These are phyloP conservation scores for Corylus heterophylla DNA, from an alignment of 306 rosid genomes.

Conservation along the genomic window DNA sequence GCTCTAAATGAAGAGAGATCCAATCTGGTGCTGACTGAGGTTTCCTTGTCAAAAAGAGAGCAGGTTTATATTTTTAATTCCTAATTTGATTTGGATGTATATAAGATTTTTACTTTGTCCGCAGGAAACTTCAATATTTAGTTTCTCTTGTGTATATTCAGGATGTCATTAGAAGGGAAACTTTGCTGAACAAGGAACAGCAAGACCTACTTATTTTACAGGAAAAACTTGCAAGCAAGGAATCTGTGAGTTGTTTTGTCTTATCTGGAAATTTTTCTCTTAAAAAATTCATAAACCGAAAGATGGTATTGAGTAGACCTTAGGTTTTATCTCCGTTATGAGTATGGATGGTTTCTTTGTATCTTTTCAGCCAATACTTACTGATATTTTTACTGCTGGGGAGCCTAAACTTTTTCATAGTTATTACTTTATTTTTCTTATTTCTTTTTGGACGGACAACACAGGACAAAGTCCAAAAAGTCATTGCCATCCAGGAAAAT, in stretches of 20 bases:
- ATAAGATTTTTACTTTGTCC: conserved; percentile 17
- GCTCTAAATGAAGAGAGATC: conserved; percentile 62
- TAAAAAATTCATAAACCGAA: not conserved
- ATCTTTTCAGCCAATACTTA: not conserved
- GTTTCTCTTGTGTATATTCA: conserved; percentile 34
- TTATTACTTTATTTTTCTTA: conserved; percentile 3
- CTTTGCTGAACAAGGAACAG: conserved; percentile 62
- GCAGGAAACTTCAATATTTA: conserved; percentile 21
- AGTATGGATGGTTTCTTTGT: not conserved
- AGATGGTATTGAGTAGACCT: not conserved
- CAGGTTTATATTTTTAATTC: conserved; percentile 53
- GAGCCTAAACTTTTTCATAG: not conserved
- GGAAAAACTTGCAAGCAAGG: conserved; percentile 64
- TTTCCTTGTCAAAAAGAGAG: conserved; percentile 56
- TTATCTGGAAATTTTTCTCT: not conserved
- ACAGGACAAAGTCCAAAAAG: conserved; percentile 74
- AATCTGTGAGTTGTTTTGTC: conserved; percentile 57
- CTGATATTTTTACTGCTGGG: not conserved
- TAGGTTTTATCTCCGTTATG: conserved; percentile 18
- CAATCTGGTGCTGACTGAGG: conserved; percentile 54
- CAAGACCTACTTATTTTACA: conserved; percentile 64
- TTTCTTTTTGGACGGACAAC: conserved; percentile 29
- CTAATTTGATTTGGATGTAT: conserved; percentile 23
- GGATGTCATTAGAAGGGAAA: conserved; percentile 59
- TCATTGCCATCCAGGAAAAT: conserved; percentile 60